Conservation (phyloP, 1,139 yeast species). For the Yamadazyma atlantica region DNA sequence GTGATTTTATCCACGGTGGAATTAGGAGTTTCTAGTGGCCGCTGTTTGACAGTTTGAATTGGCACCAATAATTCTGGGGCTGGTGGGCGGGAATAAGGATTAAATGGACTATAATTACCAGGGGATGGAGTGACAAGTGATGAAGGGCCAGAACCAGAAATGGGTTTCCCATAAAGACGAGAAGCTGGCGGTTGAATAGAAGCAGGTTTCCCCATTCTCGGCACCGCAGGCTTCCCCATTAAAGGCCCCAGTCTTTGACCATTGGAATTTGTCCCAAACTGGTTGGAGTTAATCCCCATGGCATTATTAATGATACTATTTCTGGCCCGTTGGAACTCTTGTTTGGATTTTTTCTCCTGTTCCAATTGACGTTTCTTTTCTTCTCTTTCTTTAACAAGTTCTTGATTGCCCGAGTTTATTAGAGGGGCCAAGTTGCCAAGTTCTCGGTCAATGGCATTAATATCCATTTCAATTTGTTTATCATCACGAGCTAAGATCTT, state of each 20-base stretch:
- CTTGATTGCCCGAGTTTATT: conserved; percentile 32
- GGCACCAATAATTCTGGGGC: conserved; percentile 43
- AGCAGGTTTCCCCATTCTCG: conserved; percentile 48
- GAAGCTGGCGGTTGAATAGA: conserved; percentile 48
- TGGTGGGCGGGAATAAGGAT: conserved; percentile 27
- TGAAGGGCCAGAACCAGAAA: too few species aligned
- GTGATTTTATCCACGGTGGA: conserved; percentile 15
- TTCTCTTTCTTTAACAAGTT: conserved; percentile 24
- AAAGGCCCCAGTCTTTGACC: conserved; percentile 26
- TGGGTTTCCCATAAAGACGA: conserved; percentile 30
- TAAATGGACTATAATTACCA: conserved; percentile 10
- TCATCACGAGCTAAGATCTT: conserved; percentile 18
- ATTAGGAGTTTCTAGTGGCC: conserved; percentile 9
- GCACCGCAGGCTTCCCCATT: conserved; percentile 40
- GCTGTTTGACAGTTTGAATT: conserved; percentile 19
- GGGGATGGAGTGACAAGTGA: too few species aligned
- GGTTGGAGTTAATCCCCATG: neutral
- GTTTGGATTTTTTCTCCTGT: conserved; percentile 23
- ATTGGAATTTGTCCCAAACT: conserved; percentile 5
- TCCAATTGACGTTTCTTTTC: conserved; percentile 22
- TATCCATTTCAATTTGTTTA: conserved; percentile 24
- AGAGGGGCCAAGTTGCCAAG: conserved; percentile 42
- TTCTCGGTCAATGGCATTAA: conserved; percentile 39
- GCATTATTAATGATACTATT: neutral
- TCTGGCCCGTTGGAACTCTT: conserved; percentile 10